A percentile compares a stretch with the other conserved stretches of the same genome.
phyloP scores from a whole-genome alignment of 495 filamentous ascomycete genomes.

The Penicillium herquei region DNA sequence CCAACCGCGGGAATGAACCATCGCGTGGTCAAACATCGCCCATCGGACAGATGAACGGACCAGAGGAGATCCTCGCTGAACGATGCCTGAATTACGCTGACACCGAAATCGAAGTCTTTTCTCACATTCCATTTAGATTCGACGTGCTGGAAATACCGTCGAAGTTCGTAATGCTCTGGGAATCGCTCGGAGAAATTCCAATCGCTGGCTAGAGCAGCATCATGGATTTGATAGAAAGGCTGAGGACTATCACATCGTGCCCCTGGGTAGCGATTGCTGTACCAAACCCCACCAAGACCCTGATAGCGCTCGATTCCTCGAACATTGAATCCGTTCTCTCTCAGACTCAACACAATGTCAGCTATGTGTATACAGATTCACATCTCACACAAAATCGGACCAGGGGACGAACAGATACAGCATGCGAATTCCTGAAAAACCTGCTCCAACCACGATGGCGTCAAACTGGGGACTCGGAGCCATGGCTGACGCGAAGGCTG shows the following conservation, averaged over 20 bases:
- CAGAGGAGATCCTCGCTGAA: background rate
- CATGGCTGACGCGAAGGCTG: no score
- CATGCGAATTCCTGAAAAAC: no score
- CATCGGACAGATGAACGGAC: background rate
- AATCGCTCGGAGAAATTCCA: background rate
- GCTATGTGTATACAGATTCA: no score
- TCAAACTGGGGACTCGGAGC: no score
- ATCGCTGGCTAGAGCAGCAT: background rate
- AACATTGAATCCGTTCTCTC: no score
- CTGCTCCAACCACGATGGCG: no score
- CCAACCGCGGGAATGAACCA: background rate
- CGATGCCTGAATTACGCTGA: background rate
- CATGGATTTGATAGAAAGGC: slow-evolving; percentile 57
- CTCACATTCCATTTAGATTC: background rate
- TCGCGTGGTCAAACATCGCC: background rate
- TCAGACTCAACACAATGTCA: no score
- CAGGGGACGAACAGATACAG: no score
- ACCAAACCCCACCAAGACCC: background rate
- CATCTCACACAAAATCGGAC: no score
- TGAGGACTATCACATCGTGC: slow-evolving; percentile 66
- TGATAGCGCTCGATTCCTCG: background rate
- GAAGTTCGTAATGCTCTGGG: background rate
- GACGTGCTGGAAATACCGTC: background rate
- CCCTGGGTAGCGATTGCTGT: background rate
- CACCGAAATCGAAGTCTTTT: background rate